Evolutionary conservation across 495 filamentous ascomycete genomes (phyloP), one percentile per base, ranked within the genome.

Genomic region (Entonaema liquescens): DNA sequence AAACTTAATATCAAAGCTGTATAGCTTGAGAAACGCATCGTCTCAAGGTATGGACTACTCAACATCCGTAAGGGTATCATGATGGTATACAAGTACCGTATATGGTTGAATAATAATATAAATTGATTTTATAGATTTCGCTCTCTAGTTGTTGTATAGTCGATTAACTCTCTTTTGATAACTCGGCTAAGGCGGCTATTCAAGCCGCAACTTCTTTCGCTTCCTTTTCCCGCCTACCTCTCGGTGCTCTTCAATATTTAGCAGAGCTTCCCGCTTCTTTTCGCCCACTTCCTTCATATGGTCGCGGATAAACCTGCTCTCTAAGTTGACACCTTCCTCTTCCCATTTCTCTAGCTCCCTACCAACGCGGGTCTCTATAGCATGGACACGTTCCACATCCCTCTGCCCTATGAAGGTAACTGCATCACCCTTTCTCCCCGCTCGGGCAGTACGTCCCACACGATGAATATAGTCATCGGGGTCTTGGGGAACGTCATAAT

Each of bases 381-480:
- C 92, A 53, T 94, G 83, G 17, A 98, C 87, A 5, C 98, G 84
- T 69, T 91, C 86, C 2, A 98, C 93, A 77, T 98, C 95, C 63
- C 94, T 83, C 84, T 98, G 95, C 25, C 94, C 95, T 2, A 99
- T 89, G 63, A 99, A 86, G 13, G 93, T 97, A 15, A 98, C 89
- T 2, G 90, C 89, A 62, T 93, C 89, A 75, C 95, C 95, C 26
- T 79, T 82, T 47, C 92, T 85, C 0, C 96, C 95, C 6, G 95
- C 95, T 84, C 95, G 88, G 7, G 96, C 95, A 11, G 95, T 99
- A 74, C 95, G 90, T 74, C 95, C 95, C 59, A 97, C 94, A 21
- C 95, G 90, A 80, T 99, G 95, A 65, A 99, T 93, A 73, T 98
- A 99, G 77, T 97, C 96, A 77, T 98, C 95, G 35, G 95, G 94